Evolutionary conservation across 2,329 filamentous ascomycete species (phyloP).

Genomic region (Fusarium sp.): DNA sequence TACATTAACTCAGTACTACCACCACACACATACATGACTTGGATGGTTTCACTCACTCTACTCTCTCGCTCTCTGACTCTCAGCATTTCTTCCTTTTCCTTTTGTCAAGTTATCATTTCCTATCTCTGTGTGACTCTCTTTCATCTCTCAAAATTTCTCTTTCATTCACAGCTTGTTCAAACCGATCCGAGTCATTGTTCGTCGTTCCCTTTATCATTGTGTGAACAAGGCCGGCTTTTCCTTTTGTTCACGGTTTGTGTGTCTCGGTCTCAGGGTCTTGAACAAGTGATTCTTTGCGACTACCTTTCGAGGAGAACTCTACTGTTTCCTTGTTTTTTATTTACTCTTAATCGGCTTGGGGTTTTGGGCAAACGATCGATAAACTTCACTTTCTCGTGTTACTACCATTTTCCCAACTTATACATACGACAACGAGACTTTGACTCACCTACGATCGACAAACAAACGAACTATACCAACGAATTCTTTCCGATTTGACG

Average conservation of each 20-base stretch:
- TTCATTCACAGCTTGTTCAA: conserved; percentile 32
- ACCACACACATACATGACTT: conserved; percentile 6
- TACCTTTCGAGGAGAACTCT: conserved; percentile 19
- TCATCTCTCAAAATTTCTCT: conserved; percentile 21
- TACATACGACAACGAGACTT: conserved; percentile 20
- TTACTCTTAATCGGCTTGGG: conserved; percentile 35
- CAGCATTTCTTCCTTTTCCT: conserved; percentile 26
- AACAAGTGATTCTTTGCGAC: conserved; percentile 35
- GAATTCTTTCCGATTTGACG: conserved; percentile 21
- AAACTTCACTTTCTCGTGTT: conserved; percentile 18
- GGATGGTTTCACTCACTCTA: conserved; percentile 25
- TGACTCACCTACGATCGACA: conserved; percentile 28
- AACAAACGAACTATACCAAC: conserved; percentile 25
- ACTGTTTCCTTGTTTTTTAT: conserved; percentile 1
- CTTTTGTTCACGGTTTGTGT: conserved; percentile 26
- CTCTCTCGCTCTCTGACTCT: conserved; percentile 20
- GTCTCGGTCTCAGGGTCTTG: conserved; percentile 18
- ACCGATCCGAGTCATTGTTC: conserved; percentile 8
- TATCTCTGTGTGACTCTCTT: conserved; percentile 34
- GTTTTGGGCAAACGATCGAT: conserved; percentile 18
- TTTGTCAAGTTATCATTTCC: conserved; percentile 24
- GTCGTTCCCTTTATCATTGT: conserved; percentile 29
- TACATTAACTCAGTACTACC: conserved; percentile 36
- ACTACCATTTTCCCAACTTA: conserved; percentile 18
- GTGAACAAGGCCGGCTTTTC: conserved; percentile 26